Percentiles rank a stretch among this genome's conserved stretches.
phyloP scores from a whole-genome alignment of 148 eudicot genomes.

The Hydrangea macrophylla region DNA sequence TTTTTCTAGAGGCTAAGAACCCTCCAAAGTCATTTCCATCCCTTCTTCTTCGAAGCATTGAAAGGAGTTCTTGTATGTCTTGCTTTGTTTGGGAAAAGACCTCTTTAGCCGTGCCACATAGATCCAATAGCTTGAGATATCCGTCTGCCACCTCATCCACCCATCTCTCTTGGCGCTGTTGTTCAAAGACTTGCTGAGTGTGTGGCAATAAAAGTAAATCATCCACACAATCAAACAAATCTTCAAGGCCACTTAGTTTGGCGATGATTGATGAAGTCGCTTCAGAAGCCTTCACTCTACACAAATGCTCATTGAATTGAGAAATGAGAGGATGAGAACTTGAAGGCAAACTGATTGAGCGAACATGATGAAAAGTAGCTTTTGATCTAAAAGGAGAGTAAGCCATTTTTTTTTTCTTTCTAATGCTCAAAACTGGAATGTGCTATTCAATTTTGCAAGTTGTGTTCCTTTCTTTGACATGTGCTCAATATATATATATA shows the following conservation, averaged over 20 bases:
- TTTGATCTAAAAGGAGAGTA: conserved; percentile 11
- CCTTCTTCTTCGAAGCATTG: no score
- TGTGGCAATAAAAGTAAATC: conserved; percentile 33
- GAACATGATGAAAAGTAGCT: conserved; percentile 12
- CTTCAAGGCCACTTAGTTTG: conserved; percentile 17
- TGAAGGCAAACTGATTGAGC: conserved; percentile 31
- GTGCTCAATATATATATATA: not conserved
- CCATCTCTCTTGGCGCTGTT: conserved; percentile 7
- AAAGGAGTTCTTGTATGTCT: no score
- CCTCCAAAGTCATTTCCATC: no score
- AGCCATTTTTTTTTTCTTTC: conserved; percentile 14
- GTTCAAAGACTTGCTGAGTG: conserved; percentile 20
- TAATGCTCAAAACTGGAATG: not conserved
- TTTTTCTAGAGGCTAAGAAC: no score
- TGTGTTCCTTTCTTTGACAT: not conserved
- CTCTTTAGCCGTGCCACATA: conserved; percentile 19
- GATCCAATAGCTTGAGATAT: conserved; percentile 29
- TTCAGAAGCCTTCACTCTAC: conserved; percentile 20
- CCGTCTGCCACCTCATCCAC: conserved; percentile 12
- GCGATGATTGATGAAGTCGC: conserved; percentile 20
- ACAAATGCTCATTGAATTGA: conserved; percentile 27
- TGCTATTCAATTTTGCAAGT: not conserved
- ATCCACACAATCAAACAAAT: conserved; percentile 24
- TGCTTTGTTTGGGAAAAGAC: conserved; percentile 16
- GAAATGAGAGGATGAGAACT: conserved; percentile 14